Percentiles rank a stretch among this genome's conserved stretches.
These are phyloP conservation scores for Erigeron canadensis DNA, from an alignment of 129 eudicot species.

Conservation along the genomic window DNA sequence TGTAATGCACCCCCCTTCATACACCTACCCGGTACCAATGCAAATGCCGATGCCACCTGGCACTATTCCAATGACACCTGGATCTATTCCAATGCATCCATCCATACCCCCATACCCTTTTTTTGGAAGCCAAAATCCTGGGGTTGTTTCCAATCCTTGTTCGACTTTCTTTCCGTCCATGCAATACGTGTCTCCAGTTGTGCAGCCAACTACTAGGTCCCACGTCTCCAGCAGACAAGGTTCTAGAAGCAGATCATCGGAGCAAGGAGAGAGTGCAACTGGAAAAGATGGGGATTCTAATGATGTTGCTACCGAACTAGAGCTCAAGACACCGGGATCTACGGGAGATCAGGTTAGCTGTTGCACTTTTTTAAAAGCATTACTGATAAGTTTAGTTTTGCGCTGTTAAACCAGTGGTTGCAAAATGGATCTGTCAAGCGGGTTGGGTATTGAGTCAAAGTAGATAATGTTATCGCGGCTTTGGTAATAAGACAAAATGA, in stretches of 20 bases:
- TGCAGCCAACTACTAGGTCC: constrained; percentile 52
- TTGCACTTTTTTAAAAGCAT: neutral
- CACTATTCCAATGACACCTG: constrained; percentile 50
- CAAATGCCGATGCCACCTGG: constrained; percentile 63
- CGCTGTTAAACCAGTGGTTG: neutral
- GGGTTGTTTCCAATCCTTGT: constrained; percentile 64
- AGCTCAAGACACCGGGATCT: constrained; percentile 88
- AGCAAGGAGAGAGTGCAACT: constrained; percentile 49
- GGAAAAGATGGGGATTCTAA: constrained; percentile 63
- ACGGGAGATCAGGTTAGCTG: constrained; percentile 65
- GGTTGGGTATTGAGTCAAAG: neutral
- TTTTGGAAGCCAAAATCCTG: constrained; percentile 69
- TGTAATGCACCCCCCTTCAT: constrained; percentile 85
- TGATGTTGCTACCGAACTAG: constrained; percentile 80
- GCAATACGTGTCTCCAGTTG: constrained; percentile 53
- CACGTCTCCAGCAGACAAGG: constrained; percentile 57
- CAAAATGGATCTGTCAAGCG: neutral
- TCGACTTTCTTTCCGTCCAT: constrained; percentile 65
- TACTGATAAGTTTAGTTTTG: constrained; percentile 5
- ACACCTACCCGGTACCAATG: constrained; percentile 77
- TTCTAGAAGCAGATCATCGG: constrained; percentile 52
- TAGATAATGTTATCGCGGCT: neutral
- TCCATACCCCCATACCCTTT: constrained; percentile 79
- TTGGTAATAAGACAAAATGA: neutral
- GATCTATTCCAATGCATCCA: constrained; percentile 75